Evolutionary conservation across 768 basidiomycete species (phyloP), one percentile per base, ranked within the genome.

Genomic region (Leccinum boreale): DNA sequence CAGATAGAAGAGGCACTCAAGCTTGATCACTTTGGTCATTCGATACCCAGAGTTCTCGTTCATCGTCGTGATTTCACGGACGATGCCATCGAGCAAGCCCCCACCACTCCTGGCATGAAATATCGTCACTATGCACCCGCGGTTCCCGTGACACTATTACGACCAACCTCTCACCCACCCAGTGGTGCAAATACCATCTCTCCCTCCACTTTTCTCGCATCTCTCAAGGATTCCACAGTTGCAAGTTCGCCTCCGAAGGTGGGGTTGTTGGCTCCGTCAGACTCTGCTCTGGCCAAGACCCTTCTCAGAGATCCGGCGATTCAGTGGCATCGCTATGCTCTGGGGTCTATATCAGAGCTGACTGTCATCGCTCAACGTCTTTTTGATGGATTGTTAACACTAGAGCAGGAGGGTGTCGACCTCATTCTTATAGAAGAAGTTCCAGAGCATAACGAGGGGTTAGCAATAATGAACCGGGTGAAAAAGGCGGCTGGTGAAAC

Each of bases 41-140:
- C 65, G 11, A 67, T 77, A n/a, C 86, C 87, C 3, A 75, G 73
- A 15, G 87, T 93, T 28, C 77, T 94, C 54, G 91, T 94, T 12
- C 89, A 93, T 68, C 79, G 81, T 53, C 83, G 91, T 12, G 92
- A 96, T 70, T 95, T 86, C 67, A 64, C 74, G 31, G 90, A 90
- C 65, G 77, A 82, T 39, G 72, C 71, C n/a, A 77, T 90, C 57
- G 91, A 93, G 70, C 77, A 78, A 39, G 82, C 86, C 0, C 97
- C 97, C 9, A 94, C 93, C 8, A 98, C 97, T 0, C 97, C 97
- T 2, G 97, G 97, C 31, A 97, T 98, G 95, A 99, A 99, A 75
- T 99, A 99, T 72, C 84, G 89, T 52, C 97, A 99, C 74, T 99
- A 99, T 71, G 90, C 95, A 23, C 97, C 97, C 2, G 77, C 87